phyloP scores from a whole-genome alignment of 1,284 basidiomycete species.

The Ustilago curta region DNA sequence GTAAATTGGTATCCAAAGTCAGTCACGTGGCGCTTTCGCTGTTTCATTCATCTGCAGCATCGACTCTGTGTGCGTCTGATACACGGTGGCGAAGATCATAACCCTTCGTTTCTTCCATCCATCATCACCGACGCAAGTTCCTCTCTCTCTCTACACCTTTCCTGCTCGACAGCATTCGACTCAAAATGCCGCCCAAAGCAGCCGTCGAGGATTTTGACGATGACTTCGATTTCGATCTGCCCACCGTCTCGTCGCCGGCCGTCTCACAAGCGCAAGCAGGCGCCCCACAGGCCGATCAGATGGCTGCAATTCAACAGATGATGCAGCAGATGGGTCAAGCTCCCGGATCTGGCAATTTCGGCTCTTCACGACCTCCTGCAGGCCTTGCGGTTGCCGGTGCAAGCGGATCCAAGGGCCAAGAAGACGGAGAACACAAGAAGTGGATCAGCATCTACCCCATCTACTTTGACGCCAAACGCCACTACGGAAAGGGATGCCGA shows the following conservation, averaged over 20 bases:
- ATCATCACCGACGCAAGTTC: not conserved
- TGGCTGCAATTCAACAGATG: slow-evolving; percentile 62
- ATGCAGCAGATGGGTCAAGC: slow-evolving; percentile 61
- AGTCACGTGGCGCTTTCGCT: slow-evolving; percentile 30
- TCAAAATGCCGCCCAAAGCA: slow-evolving; percentile 55
- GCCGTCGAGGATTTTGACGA: slow-evolving; percentile 68
- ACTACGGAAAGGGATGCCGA: slow-evolving; percentile 83
- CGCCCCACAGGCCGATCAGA: slow-evolving; percentile 49
- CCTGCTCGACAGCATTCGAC: not conserved
- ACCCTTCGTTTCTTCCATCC: not conserved
- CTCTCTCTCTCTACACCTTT: not conserved
- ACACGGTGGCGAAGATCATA: not conserved
- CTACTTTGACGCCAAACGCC: slow-evolving; percentile 94
- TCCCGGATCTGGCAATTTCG: slow-evolving; percentile 42
- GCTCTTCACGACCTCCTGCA: slow-evolving; percentile 27
- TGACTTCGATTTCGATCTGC: slow-evolving; percentile 67
- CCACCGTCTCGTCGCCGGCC: slow-evolving; percentile 48
- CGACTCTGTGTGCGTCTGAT: slow-evolving; percentile 5
- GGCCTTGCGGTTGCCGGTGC: slow-evolving; percentile 11
- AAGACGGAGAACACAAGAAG: slow-evolving; percentile 72
- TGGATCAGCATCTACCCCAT: slow-evolving; percentile 97
- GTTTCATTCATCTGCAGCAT: slow-evolving; percentile 20
- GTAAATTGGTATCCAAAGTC: slow-evolving; percentile 6
- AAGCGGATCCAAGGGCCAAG: slow-evolving; percentile 32
- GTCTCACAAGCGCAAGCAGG: slow-evolving; percentile 33